A percentile compares a stretch with the other conserved stretches of the same genome.
phyloP scores from a whole-genome alignment of 208 protist genomes.

The Acanthamoeba sp. region DNA sequence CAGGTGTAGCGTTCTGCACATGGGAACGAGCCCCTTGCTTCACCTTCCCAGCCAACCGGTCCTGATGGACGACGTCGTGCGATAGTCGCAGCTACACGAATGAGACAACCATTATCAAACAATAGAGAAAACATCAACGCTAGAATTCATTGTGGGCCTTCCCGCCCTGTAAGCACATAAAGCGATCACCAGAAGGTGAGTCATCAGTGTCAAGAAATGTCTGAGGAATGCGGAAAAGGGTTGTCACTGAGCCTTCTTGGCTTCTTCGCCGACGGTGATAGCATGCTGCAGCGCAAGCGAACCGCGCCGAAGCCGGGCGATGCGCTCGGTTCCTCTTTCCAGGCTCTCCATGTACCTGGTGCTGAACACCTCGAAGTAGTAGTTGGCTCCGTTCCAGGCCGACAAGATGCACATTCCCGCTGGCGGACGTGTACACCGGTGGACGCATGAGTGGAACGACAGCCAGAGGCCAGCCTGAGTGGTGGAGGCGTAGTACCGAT shows the following conservation, averaged over 20 bases:
- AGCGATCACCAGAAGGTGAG: neutral
- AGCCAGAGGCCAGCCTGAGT: too few species aligned
- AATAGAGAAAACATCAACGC: neutral
- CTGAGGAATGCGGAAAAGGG: too few species aligned
- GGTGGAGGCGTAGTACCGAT: neutral
- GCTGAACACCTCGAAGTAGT: constrained; percentile 70
- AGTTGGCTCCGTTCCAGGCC: constrained; percentile 65
- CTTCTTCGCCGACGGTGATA: neutral
- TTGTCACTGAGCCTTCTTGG: neutral
- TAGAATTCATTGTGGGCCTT: too few species aligned
- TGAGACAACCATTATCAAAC: neutral
- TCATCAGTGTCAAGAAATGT: neutral
- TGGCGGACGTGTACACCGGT: neutral
- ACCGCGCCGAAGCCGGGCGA: constrained; percentile 35
- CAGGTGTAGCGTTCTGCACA: constrained; percentile 56
- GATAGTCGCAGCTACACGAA: neutral
- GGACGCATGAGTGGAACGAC: neutral
- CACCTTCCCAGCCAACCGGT: neutral
- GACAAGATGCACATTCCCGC: constrained; percentile 47
- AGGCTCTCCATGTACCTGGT: constrained; percentile 57
- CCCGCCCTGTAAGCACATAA: neutral
- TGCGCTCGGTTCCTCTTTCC: constrained; percentile 29
- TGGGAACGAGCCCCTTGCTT: constrained; percentile 10
- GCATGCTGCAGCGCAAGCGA: neutral
- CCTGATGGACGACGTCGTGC: constrained; percentile 8